Conservation (phyloP, 345 rosid species). For the Sisymbrium altissimum region DNA sequence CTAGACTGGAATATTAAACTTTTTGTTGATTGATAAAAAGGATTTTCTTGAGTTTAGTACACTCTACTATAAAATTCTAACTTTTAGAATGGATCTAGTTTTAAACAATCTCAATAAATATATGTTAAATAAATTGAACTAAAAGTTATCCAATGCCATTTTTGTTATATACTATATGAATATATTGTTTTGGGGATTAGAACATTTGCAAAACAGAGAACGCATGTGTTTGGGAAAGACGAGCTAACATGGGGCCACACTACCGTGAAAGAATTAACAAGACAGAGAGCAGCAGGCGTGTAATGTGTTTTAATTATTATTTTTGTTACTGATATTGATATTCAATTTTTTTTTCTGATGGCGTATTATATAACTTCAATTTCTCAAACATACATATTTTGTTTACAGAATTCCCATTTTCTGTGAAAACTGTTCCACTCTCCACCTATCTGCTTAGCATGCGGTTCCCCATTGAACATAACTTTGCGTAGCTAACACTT, state of each 20-base stretch:
- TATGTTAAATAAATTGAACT: not conserved
- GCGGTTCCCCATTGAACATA: constrained; percentile 7
- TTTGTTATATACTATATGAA: not conserved
- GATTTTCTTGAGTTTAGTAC: not conserved
- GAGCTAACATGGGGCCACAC: constrained; percentile 25
- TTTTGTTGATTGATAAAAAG: not conserved
- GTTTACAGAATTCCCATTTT: not conserved
- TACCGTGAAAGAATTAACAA: constrained; percentile 23
- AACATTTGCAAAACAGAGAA: constrained; percentile 14
- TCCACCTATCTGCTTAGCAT: not conserved
- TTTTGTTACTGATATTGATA: not conserved
- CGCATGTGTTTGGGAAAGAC: constrained; percentile 31
- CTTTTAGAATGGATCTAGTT: not conserved
- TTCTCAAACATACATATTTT: not conserved
- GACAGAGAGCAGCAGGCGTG: constrained; percentile 32
- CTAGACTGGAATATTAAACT: not conserved
- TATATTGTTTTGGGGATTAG: constrained; percentile 5
- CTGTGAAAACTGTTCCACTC: not conserved
- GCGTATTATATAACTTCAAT: not conserved
- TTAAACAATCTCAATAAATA: not conserved
- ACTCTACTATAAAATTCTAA: not conserved
- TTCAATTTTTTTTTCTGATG: no score
- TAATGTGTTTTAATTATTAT: constrained; percentile 18
- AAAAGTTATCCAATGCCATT: not conserved
- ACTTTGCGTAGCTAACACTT: constrained; percentile 28